Base-by-base conservation (phyloP, 345 rosid genomes). In the Balakata baccata region DNA sequence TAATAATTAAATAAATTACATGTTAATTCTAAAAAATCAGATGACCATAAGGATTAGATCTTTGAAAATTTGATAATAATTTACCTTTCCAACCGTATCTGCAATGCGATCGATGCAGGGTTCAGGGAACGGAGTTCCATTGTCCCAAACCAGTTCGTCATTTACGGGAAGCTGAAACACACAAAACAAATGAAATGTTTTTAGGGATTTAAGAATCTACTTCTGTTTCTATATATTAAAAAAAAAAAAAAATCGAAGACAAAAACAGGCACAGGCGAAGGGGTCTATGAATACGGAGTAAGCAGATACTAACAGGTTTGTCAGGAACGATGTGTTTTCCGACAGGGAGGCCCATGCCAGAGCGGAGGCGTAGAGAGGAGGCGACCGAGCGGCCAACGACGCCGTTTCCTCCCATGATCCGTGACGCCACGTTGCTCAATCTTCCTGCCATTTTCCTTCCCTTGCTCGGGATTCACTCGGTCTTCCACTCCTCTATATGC, bases 71-170 rank as follows among this genome's bases (percentile, higher is more conserved):
- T 5, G 7, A 61, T 8, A 12, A 22, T 22, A 16, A 37, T 39
- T 52, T 52, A 89, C 99, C 97, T 95, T 91, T 68, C 98, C 99
- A 59, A 95, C 89, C 2, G 96, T 95, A 71, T 95, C 98, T 53
- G 99, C 98, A 65, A 95, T 93, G 47, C 99, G 96, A 88, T 95
- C 99, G 18, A 95, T 83, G 66, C 97, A 91, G 46, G 99, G 99
- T 69, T 95, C 97, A 29, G 99, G 99, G 74, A 82, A 85, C 18
- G 93, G 62, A 51, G 98, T 89, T 49, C 99, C 99, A 75, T 93
- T 95, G 84, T 95, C 99, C 99, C 98, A 92, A 68, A 73, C 72
- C 71, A 95, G 89, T 87, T 95, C 99, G 38, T 93, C 99, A 29
- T 92, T 95, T 29, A 86, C 92, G 18, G 87, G 75, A 61, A 92